These are phyloP conservation scores for Sphagnum tenellum DNA, from an alignment of 225 moss, liverwort and hornwort species.

Conservation along the genomic window DNA sequence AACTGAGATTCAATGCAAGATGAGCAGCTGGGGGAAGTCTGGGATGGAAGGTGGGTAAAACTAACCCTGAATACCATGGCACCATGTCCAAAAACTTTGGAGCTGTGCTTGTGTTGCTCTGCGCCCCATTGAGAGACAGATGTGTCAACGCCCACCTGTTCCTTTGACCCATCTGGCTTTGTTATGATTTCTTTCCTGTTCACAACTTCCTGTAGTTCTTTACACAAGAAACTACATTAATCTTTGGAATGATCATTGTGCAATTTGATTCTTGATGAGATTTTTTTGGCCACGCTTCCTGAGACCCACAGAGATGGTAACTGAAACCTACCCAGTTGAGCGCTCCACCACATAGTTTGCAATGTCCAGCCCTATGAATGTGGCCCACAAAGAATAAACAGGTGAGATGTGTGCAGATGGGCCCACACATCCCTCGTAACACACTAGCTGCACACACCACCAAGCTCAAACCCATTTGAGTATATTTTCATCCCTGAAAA, in stretches of 20 bases:
- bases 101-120: constrained; percentile 26
- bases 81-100: constrained; percentile 61
- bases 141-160: constrained; percentile 47
- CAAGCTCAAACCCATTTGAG: too few relatives aligned
- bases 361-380: constrained; percentile 43
- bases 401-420: constrained; percentile 45
- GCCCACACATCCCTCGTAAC: constrained; percentile 31
- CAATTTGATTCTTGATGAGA: too few relatives aligned
- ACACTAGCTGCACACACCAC: constrained; percentile 20
- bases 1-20: too few relatives aligned
- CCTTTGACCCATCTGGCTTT: neutral
- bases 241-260: too few relatives aligned
- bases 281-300: too few relatives aligned
- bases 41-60: too few relatives aligned
- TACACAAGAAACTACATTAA: too few relatives aligned
- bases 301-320: neutral
- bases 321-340: constrained; percentile 28
- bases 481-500: too few relatives aligned
- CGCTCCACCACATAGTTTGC: constrained; percentile 49
- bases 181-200: too few relatives aligned
- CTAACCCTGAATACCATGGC: constrained; percentile 59
- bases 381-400: constrained; percentile 56
- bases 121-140: constrained; percentile 25
- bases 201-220: too few relatives aligned
- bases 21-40: too few relatives aligned